Evolutionary conservation across 305 asterid species (phyloP), one percentile per base, ranked within the genome.

Genomic region (Rubia peregrina): DNA sequence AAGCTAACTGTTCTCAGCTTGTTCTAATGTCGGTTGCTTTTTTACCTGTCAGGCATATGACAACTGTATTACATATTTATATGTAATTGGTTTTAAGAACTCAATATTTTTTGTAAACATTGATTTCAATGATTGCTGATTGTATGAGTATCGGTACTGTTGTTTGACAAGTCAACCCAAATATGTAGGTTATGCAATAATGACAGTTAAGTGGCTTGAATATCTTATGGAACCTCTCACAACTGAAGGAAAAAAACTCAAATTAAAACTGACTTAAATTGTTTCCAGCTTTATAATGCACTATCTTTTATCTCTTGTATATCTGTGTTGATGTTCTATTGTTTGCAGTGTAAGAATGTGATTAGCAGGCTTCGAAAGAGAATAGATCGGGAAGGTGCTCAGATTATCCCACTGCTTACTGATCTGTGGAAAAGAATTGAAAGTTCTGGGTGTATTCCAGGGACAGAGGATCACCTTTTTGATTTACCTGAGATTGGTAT

Each of bases 371-470:
- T 92, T 75, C 99, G 89, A 73, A 92, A 92, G 82, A 89, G 93
- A 85, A 88, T 90, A 72, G 92, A 85, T 74, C 82, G 83, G 71
- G 99, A 90, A 82, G 99, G 99, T 57, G 88, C 83, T 72, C 92
- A 89, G 80, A 95, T 95, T 72, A 77, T 92, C 75, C 99, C 99
- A 9, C 76, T 82, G 85, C 86, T 95, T 69, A 89, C 90, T 70
- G 96, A 89, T 74, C 90, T 95, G 69, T 95, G 99, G 99, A 92
- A 82, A 80, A 90, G 87, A 83, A 82, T 82, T 59, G 95, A 86
- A 72, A 85, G 79, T 82, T 87, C 94, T 61, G 73, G 85, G 73
- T 78, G 75, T 36, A 56, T 76, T 74, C 81, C 82, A 72, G 85
- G 83, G 72, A 7, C 85, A 14, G 91, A 82, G 60, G 93, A 92